Base-by-base conservation (phyloP, 192 early-diverging fungal genomes). In the Backusella morwellensis region DNA sequence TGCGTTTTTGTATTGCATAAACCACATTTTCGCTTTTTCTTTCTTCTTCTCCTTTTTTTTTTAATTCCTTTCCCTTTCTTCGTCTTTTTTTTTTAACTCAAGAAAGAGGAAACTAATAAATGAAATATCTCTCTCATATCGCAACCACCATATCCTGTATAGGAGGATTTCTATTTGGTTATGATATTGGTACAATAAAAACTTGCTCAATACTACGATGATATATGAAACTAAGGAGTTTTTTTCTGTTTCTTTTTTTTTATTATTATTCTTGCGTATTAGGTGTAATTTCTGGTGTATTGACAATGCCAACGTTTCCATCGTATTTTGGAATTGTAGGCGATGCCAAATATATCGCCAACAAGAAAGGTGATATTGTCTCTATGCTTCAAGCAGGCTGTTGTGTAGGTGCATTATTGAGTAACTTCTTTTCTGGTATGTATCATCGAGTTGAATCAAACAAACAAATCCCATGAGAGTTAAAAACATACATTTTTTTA, bases 201-300 rank as follows among this genome's bases (percentile, higher is more conserved):
- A n/a, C 35, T 21, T 52, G 9, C 4, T 36, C 41, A 2, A 6
- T n/a, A 6, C 35, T 23, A 56, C 19, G 47, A 38, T 35, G 5
- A 42, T 23, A 42, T 23, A 67, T 29, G 7, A 47, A 66, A 63
- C 47, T 52, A 29, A 26, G 11, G 11, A 2, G 14, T 8, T 41
- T 26, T 66, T 36, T 56, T 32, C 14, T 15, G 42, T 44, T 44
- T 44, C 11, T 38, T 41, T 21, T 21, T n/a, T 12, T 21, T 32
- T 40, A 40, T 40, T 40, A 40, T 44, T 35, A 11, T 12, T 38
- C n/a, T 35, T 73, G 52, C 9, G 41, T 50, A 36, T 42, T 42
- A 71, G 75, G 75, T 42, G 85, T 92, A 4, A 90, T 93, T 73
- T 89, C 89, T 21, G 89, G 88, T 7, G 85, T 90, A 29, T 80